These are phyloP conservation scores for Rhizopogon parksii DNA, from an alignment of 1,284 basidiomycete species.

Conservation along the genomic window DNA sequence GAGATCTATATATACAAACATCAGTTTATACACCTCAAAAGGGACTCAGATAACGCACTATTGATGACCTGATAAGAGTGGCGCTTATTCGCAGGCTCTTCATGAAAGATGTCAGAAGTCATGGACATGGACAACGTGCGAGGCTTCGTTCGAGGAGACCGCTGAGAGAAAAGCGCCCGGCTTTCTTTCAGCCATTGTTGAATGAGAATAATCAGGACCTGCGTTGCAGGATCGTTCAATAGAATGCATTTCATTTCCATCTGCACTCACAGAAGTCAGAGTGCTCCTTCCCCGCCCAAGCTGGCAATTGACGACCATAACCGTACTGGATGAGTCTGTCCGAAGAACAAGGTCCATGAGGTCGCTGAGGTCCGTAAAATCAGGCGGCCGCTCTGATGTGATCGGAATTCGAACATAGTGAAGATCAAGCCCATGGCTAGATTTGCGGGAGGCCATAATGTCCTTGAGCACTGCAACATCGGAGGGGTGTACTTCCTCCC, in stretches of 20 bases:
- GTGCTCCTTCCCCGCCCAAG: slow-evolving; percentile 93
- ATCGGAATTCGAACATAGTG: slow-evolving; percentile 86
- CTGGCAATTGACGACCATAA: slow-evolving; percentile 95
- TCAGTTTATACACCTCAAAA: slow-evolving; percentile 7
- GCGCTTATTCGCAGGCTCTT: slow-evolving; percentile 33
- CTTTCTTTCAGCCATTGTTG: slow-evolving; percentile 72
- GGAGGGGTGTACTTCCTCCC: slow-evolving; percentile 82
- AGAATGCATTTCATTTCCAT: neutral
- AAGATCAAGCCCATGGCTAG: slow-evolving; percentile 49
- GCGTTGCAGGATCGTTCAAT: slow-evolving; percentile 7
- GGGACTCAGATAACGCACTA: slow-evolving; percentile 40
- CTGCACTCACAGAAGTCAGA: slow-evolving; percentile 65
- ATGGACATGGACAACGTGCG: slow-evolving; percentile 35
- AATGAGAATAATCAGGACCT: slow-evolving; percentile 83
- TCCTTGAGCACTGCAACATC: slow-evolving; percentile 86
- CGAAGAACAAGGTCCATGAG: slow-evolving; percentile 80
- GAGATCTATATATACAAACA: slow-evolving; percentile 47
- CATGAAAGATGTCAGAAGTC: slow-evolving; percentile 19
- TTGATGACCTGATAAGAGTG: slow-evolving; percentile 78
- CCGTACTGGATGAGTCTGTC: slow-evolving; percentile 65
- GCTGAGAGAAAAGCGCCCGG: slow-evolving; percentile 30
- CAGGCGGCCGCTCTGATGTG: slow-evolving; percentile 74
- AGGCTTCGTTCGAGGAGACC: slow-evolving; percentile 27
- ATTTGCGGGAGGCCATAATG: slow-evolving; percentile 68
- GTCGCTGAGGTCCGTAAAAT: slow-evolving; percentile 63